Evolutionary conservation across 495 filamentous ascomycete species (phyloP).

Genomic region (Penicillium desertorum): DNA sequence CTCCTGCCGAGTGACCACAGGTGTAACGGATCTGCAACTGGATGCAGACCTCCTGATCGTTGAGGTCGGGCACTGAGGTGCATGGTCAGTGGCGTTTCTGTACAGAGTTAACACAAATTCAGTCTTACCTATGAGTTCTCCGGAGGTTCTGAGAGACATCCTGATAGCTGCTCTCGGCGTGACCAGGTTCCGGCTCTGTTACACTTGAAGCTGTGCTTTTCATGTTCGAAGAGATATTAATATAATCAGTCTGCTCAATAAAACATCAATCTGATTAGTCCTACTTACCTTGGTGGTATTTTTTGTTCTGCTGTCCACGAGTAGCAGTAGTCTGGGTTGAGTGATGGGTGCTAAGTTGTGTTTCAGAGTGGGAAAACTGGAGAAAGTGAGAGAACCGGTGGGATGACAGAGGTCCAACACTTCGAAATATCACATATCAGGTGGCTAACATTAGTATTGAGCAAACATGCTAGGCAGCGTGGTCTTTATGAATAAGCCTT

Average conservation of each 20-base stretch:
- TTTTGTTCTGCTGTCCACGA: background rate
- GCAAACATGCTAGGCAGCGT: background rate
- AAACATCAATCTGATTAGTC: background rate
- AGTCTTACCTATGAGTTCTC: background rate
- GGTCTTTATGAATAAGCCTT: background rate
- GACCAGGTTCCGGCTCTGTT: background rate
- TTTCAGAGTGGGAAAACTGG: background rate
- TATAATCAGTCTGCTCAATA: background rate
- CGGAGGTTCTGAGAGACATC: background rate
- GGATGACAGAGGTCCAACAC: background rate
- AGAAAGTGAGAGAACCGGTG: background rate
- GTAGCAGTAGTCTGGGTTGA: background rate
- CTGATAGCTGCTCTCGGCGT: background rate
- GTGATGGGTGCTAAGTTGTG: background rate
- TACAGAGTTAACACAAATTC: background rate
- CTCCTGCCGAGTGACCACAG: slow-evolving; percentile 21
- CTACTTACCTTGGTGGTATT: background rate
- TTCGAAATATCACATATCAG: background rate
- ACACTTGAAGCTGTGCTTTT: background rate
- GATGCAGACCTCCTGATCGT: slow-evolving; percentile 11
- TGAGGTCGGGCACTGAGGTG: slow-evolving; percentile 1
- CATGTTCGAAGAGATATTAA: background rate
- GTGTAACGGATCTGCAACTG: slow-evolving; percentile 23
- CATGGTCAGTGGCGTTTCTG: background rate
- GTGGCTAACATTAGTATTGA: background rate